A percentile compares a stretch with the other conserved stretches of the same genome.
phyloP scores from a whole-genome alignment of 2,329 filamentous ascomycete genomes.

The Claviceps spartinae region DNA sequence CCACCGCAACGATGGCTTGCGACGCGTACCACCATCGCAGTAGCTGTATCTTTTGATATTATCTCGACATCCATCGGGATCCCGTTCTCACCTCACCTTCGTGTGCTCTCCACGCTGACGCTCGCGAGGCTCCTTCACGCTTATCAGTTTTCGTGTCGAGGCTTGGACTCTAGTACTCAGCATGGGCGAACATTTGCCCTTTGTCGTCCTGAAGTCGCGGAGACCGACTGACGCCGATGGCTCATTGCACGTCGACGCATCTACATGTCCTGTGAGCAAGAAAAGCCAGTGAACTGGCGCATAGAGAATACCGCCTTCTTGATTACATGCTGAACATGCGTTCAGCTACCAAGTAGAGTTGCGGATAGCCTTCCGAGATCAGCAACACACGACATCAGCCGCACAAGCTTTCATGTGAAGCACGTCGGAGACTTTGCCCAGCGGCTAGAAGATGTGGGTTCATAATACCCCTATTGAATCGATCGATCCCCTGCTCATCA shows the following conservation, averaged over 20 bases:
- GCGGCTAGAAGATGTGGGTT: constrained; percentile 39
- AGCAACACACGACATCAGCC: constrained; percentile 43
- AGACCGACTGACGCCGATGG: constrained; percentile 31
- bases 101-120: too few relatives aligned
- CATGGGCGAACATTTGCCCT: constrained; percentile 33
- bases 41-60: constrained; percentile 1
- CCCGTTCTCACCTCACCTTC: not conserved
- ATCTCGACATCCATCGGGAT: not conserved
- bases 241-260: constrained; percentile 33
- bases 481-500: not conserved
- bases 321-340: not conserved
- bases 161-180: not conserved
- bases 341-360: constrained; percentile 3
- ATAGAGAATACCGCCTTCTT: not conserved
- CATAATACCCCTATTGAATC: not conserved
- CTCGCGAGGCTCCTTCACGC: not conserved
- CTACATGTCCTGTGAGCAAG: constrained; percentile 25
- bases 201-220: constrained; percentile 39
- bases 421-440: constrained; percentile 40
- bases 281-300: not conserved
- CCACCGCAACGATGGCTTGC: not conserved
- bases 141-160: not conserved
- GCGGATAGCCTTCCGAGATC: constrained; percentile 18
- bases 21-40: not conserved
- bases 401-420: constrained; percentile 44